A percentile compares a stretch with the other conserved stretches of the same genome.
Evolutionary conservation across 108 stramenopile genomes (phyloP).

Genomic region (Nitzschia putrida): DNA sequence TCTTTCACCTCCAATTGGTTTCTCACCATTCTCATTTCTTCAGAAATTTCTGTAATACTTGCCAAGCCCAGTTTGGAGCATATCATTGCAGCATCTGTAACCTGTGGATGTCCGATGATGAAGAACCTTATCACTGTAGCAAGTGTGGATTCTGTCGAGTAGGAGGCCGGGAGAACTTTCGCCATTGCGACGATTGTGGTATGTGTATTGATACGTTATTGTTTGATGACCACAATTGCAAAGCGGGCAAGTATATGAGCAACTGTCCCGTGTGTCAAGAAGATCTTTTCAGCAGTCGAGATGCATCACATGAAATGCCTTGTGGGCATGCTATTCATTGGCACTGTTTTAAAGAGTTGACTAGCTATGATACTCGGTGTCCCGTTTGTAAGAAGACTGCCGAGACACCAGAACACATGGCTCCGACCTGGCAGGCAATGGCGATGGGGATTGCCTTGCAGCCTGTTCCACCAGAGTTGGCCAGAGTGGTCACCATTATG

Average conservation of each 20-base stretch:
- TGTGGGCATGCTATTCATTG: conserved; percentile 83
- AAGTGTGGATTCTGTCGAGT: conserved; percentile 89
- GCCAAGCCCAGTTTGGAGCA: conserved; percentile 69
- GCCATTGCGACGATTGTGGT: conserved; percentile 81
- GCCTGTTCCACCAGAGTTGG: conserved; percentile 78
- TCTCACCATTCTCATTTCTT: background rate
- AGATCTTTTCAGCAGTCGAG: conserved; percentile 65
- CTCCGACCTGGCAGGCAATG: conserved; percentile 78
- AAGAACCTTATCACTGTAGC: conserved; percentile 75
- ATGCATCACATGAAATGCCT: conserved; percentile 68
- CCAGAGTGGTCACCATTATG: conserved; percentile 66
- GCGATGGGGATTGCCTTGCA: conserved; percentile 76
- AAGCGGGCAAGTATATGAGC: conserved; percentile 78
- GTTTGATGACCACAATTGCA: conserved; percentile 79
- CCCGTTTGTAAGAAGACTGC: conserved; percentile 89
- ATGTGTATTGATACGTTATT: conserved; percentile 83
- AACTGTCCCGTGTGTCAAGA: conserved; percentile 88
- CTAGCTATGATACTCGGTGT: conserved; percentile 73
- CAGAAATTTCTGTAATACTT: conserved; percentile 72
- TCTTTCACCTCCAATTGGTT: background rate
- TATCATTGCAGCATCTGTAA: conserved; percentile 87
- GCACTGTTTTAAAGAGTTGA: conserved; percentile 77
- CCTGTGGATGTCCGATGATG: conserved; percentile 82
- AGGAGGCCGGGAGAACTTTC: conserved; percentile 79
- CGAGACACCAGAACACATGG: conserved; percentile 77